A percentile compares a stretch with the other conserved stretches of the same genome.
Evolutionary conservation across 805 yeast species (phyloP).

Genomic region (Cyberlindnera suaveolens): DNA sequence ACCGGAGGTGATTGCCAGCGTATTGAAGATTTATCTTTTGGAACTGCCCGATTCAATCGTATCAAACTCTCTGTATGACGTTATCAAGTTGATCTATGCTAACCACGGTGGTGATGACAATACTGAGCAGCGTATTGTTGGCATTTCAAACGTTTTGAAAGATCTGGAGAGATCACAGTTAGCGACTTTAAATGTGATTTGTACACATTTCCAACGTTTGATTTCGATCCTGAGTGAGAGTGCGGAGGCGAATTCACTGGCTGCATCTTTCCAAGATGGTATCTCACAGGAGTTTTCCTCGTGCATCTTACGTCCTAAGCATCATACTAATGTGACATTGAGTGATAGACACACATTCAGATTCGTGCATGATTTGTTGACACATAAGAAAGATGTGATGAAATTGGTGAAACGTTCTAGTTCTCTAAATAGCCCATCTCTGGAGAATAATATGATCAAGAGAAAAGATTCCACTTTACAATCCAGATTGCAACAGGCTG

Average conservation of each 20-base stretch:
- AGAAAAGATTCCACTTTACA: constrained; percentile 21
- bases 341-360: constrained; percentile 54
- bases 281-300: constrained; percentile 63
- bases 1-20: constrained; percentile 60
- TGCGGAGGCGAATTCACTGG: constrained; percentile 30
- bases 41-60: constrained; percentile 78
- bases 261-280: constrained; percentile 33
- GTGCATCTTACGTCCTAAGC: constrained; percentile 50
- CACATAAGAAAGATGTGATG: constrained; percentile 56
- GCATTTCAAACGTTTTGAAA: constrained; percentile 57
- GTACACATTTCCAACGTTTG: constrained; percentile 66
- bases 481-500: constrained; percentile 21
- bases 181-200: constrained; percentile 76
- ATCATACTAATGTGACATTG: constrained; percentile 38
- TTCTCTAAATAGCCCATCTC: not conserved
- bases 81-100: constrained; percentile 60
- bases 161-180: constrained; percentile 66
- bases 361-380: constrained; percentile 57
- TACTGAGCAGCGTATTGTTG: constrained; percentile 40
- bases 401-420: constrained; percentile 43
- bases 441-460: constrained; percentile 1
- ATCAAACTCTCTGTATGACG: constrained; percentile 57
- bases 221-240: constrained; percentile 46
- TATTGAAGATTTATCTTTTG: constrained; percentile 63
- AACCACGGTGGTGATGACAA: constrained; percentile 34